Conservation (phyloP, 2,329 filamentous ascomycete genomes). For the Penicillium concentricum region DNA sequence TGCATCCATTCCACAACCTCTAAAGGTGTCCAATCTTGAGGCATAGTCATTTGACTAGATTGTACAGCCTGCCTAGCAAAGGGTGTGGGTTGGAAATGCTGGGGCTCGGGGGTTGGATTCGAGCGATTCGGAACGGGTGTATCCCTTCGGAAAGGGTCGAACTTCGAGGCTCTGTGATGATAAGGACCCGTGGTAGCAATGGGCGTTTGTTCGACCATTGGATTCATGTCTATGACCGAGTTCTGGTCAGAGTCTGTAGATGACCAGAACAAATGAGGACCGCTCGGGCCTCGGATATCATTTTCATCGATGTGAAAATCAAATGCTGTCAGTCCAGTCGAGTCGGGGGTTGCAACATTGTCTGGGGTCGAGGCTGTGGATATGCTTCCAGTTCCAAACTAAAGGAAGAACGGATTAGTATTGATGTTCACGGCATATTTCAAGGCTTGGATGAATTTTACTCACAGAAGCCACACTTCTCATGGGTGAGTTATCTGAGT, state of each 20-base stretch:
- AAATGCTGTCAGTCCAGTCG: not conserved
- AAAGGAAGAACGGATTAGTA: not conserved
- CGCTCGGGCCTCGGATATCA: conserved; percentile 70
- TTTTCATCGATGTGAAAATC: conserved; percentile 3
- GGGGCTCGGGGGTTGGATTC: not conserved
- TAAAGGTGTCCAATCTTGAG: conserved; percentile 6
- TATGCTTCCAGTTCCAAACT: not conserved
- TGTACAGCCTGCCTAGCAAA: not conserved
- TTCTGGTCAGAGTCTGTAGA: conserved; percentile 26
- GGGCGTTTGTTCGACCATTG: conserved; percentile 4
- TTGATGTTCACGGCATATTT: not conserved
- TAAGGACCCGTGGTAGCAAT: conserved; percentile 11
- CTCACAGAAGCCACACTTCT: conserved; percentile 12
- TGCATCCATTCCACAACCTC: conserved; percentile 17
- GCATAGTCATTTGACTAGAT: not conserved
- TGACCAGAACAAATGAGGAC: conserved; percentile 79
- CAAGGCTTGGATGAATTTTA: not conserved
- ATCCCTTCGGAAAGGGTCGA: conserved; percentile 17
- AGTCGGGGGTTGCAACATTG: not conserved
- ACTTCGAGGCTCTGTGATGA: conserved; percentile 10
- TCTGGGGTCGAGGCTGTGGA: not conserved
- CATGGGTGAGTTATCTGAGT: not conserved
- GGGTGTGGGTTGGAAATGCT: not conserved
- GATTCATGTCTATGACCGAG: conserved; percentile 8
- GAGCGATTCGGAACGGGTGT: conserved; percentile 18